Conservation (phyloP, 2,329 filamentous ascomycete species). For the Grosmannia serpens region DNA sequence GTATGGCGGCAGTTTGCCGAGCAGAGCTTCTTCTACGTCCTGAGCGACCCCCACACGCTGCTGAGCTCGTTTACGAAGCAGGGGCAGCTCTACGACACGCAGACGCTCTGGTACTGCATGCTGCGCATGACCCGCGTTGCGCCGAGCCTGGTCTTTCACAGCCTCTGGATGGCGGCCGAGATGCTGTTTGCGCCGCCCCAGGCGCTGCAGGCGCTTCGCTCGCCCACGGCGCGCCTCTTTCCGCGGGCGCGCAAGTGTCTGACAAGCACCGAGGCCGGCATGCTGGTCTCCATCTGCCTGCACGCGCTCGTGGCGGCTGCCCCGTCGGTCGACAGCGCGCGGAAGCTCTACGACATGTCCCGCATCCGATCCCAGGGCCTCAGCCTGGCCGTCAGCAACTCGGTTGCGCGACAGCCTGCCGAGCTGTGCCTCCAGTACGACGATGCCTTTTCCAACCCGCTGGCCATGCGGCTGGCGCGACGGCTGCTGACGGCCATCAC, state of each 20-base stretch:
- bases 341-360: slow-evolving; percentile 46
- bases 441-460: slow-evolving; percentile 50
- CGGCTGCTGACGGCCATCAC: slow-evolving; percentile 47
- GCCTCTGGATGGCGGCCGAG: slow-evolving; percentile 50
- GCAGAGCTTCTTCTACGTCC: slow-evolving; percentile 52
- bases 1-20: slow-evolving; percentile 52
- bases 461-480: slow-evolving; percentile 46
- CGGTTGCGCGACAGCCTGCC: slow-evolving; percentile 32
- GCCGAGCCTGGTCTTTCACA: slow-evolving; percentile 49
- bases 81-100: slow-evolving; percentile 44
- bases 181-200: slow-evolving; percentile 46
- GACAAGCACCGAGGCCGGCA: slow-evolving; percentile 38
- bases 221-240: slow-evolving; percentile 25
- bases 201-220: slow-evolving; percentile 27
- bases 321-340: slow-evolving; percentile 36
- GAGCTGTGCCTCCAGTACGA: slow-evolving; percentile 48
- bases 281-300: slow-evolving; percentile 47
- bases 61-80: slow-evolving; percentile 45
- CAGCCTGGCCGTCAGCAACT: slow-evolving; percentile 33
- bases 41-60: slow-evolving; percentile 44
- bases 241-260: slow-evolving; percentile 23
- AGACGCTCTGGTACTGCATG: slow-evolving; percentile 52
- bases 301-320: slow-evolving; percentile 50
- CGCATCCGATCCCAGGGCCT: slow-evolving; percentile 44
- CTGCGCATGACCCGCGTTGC: slow-evolving; percentile 44